These are phyloP conservation scores for Phellopilus nigrolimitatus DNA, from an alignment of 1,284 basidiomycete species.

Conservation along the genomic window DNA sequence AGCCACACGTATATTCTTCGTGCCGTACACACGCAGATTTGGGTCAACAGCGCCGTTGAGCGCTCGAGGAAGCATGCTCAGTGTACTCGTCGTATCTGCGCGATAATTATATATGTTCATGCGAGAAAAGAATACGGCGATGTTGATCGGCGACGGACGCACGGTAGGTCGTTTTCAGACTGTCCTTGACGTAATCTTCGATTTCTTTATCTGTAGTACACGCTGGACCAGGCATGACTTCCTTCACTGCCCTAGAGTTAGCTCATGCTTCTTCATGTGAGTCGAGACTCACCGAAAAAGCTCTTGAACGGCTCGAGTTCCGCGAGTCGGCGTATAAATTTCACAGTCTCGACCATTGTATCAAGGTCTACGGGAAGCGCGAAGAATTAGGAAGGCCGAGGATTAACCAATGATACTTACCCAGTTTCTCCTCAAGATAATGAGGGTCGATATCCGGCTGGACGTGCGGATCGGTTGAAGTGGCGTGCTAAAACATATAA, in stretches of 20 bases:
- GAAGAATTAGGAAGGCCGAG: too few relatives aligned
- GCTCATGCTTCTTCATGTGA: background rate
- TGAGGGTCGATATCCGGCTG: too few relatives aligned
- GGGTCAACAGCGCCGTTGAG: too few relatives aligned
- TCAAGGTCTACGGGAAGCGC: too few relatives aligned
- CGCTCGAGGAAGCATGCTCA: too few relatives aligned
- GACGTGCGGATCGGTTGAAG: too few relatives aligned
- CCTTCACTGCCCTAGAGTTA: slow-evolving; percentile 6
- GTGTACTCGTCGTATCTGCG: slow-evolving; percentile 29
- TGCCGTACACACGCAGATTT: too few relatives aligned
- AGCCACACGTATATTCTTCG: too few relatives aligned
- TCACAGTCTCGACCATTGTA: slow-evolving; percentile 14
- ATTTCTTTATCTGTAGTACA: background rate
- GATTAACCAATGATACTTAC: too few relatives aligned
- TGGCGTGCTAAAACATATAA: too few relatives aligned
- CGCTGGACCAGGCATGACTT: slow-evolving; percentile 7
- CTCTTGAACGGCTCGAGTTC: slow-evolving; percentile 17
- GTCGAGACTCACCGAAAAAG: slow-evolving; percentile 1
- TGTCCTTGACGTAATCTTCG: slow-evolving; percentile 10
- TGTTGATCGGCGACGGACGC: background rate
- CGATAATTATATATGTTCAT: background rate
- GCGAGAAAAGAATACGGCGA: background rate
- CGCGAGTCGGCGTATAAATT: slow-evolving; percentile 16
- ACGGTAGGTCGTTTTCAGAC: slow-evolving; percentile 14
- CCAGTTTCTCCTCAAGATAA: too few relatives aligned